Percentiles rank a stretch among this genome's conserved stretches.
phyloP scores from a whole-genome alignment of 2,329 filamentous ascomycete genomes.

The Gaeumannomyces sp. region DNA sequence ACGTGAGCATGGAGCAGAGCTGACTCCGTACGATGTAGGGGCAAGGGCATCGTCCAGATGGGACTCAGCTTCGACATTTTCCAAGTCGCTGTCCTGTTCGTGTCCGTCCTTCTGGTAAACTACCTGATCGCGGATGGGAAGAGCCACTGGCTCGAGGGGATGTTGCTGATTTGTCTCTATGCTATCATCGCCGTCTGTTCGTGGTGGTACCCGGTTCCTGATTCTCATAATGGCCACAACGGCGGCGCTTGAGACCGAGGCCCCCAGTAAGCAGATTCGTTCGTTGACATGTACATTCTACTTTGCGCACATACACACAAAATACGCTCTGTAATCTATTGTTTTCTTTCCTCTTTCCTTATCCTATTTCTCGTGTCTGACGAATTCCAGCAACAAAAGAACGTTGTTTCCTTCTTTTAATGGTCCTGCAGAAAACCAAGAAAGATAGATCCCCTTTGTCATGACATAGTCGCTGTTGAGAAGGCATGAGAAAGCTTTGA shows the following conservation, averaged over 20 bases:
- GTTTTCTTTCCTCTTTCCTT: neutral
- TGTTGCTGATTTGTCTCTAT: slow-evolving; percentile 69
- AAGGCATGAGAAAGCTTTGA: too few relatives aligned
- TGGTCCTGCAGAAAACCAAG: too few relatives aligned
- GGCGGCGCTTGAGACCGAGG: neutral
- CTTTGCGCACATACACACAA: neutral
- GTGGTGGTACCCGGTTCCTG: slow-evolving; percentile 34
- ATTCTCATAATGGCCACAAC: neutral
- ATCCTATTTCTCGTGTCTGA: too few relatives aligned
- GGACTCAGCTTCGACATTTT: slow-evolving; percentile 82
- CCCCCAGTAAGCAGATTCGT: neutral
- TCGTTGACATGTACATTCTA: neutral
- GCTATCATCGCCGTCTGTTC: slow-evolving; percentile 67
- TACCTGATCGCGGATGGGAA: slow-evolving; percentile 79
- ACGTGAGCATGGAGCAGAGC: too few relatives aligned
- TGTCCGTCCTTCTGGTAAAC: slow-evolving; percentile 77
- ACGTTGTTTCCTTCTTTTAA: too few relatives aligned
- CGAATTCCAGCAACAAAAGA: too few relatives aligned
- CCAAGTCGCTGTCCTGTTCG: slow-evolving; percentile 79
- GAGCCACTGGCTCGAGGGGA: slow-evolving; percentile 77
- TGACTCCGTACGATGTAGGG: slow-evolving; percentile 39
- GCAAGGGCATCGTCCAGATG: slow-evolving; percentile 65
- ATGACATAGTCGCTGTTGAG: too few relatives aligned
- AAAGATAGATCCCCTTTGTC: too few relatives aligned
- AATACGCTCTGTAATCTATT: neutral